Percentiles rank a stretch among this genome's conserved stretches.
These are phyloP conservation scores for Huntiella abstrusa DNA, from an alignment of 2,329 filamentous ascomycete genomes.

Conservation along the genomic window DNA sequence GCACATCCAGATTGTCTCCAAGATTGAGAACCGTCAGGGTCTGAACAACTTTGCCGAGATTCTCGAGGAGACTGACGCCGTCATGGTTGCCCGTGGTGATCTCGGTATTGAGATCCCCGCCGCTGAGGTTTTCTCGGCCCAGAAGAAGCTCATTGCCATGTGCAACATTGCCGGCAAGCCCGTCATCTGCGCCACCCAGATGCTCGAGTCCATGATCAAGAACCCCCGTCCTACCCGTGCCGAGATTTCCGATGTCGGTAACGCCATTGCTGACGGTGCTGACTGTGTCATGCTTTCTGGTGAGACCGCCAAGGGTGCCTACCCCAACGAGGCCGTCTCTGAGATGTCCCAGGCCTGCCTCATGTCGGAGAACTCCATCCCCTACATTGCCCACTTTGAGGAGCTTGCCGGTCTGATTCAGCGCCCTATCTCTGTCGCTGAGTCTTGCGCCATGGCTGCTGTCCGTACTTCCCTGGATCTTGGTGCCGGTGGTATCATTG, in stretches of 20 bases:
- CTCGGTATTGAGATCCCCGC: constrained; percentile 97
- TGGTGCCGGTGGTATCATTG: constrained; percentile 88
- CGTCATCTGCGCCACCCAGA: constrained; percentile 96
- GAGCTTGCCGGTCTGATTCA: constrained; percentile 73
- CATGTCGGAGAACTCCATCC: constrained; percentile 90
- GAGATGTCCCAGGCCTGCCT: constrained; percentile 99
- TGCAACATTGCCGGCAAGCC: constrained; percentile 99
- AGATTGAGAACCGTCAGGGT: constrained; percentile 99
- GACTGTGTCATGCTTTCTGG: constrained; percentile 99
- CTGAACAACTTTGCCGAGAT: constrained; percentile 99
- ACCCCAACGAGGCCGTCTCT: constrained; percentile 75
- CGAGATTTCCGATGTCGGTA: constrained; percentile 96
- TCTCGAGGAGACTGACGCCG: constrained; percentile 85
- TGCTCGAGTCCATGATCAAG: constrained; percentile 99
- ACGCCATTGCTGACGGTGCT: constrained; percentile 85
- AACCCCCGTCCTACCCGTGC: constrained; percentile 96
- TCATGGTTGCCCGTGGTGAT: constrained; percentile 96
- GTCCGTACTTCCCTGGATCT: constrained; percentile 91
- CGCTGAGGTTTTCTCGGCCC: constrained; percentile 93
- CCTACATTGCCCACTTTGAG: constrained; percentile 91
- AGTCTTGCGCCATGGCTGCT: constrained; percentile 93
- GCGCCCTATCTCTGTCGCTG: constrained; percentile 69
- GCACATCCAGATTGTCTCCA: constrained; percentile 98
- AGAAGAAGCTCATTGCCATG: constrained; percentile 99
- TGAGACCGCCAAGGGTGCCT: constrained; percentile 94